phyloP scores from a whole-genome alignment of 1,284 basidiomycete genomes.

The Apiotrichum sp. region DNA sequence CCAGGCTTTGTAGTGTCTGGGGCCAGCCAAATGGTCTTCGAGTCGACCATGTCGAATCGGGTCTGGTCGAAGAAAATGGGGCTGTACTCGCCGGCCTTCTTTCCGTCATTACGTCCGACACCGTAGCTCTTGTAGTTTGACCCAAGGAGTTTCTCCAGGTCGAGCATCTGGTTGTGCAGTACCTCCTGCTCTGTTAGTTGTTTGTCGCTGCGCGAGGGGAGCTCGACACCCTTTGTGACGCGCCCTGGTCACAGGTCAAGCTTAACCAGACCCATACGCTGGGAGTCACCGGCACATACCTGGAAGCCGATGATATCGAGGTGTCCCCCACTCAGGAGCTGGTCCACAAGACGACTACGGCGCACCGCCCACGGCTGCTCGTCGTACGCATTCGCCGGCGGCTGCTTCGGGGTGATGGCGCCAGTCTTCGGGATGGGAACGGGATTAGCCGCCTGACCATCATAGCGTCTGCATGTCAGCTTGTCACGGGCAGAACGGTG shows the following conservation, averaged over 20 bases:
- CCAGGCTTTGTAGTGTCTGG: constrained; percentile 17
- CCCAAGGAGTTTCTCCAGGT: constrained; percentile 56
- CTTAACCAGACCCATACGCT: too few species aligned
- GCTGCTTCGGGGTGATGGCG: constrained; percentile 13
- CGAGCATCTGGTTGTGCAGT: constrained; percentile 56
- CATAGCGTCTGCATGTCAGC: constrained; percentile 24
- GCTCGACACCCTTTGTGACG: too few species aligned
- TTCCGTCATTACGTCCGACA: constrained; percentile 60
- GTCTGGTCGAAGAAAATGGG: constrained; percentile 59
- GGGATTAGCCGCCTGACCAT: constrained; percentile 19
- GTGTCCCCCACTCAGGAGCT: constrained; percentile 23
- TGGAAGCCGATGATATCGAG: constrained; percentile 48
- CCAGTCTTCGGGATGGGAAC: constrained; percentile 30
- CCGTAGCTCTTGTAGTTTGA: constrained; percentile 55
- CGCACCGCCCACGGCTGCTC: constrained; percentile 40
- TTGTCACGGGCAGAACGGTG: too few species aligned
- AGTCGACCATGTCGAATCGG: constrained; percentile 13
- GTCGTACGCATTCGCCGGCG: constrained; percentile 13
- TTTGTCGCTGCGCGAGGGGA: too few species aligned
- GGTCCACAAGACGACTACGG: constrained; percentile 35
- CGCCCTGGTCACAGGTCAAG: too few species aligned
- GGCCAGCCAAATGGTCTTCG: constrained; percentile 42
- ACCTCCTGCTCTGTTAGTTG: constrained; percentile 50
- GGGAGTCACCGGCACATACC: background rate
- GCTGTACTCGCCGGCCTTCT: constrained; percentile 56